These are phyloP conservation scores for Spathaspora sp. DNA, from an alignment of 1,139 yeast genomes.

Conservation along the genomic window DNA sequence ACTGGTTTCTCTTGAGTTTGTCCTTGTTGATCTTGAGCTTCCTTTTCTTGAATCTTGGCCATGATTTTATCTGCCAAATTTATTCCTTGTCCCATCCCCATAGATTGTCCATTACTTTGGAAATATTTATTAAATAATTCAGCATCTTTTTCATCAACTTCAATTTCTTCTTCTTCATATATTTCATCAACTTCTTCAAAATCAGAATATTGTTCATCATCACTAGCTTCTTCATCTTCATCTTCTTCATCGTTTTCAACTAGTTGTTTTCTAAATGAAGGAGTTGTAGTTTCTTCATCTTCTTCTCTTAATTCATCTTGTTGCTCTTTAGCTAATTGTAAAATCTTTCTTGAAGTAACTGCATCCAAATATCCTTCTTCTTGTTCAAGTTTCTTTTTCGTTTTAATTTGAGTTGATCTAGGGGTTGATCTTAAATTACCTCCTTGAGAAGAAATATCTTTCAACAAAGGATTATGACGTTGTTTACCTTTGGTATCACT, in stretches of 20 bases:
- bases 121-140: conserved; percentile 69
- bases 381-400: conserved; percentile 31
- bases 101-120: conserved; percentile 30
- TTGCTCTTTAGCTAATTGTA: conserved; percentile 86
- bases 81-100: conserved; percentile 45
- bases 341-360: conserved; percentile 75
- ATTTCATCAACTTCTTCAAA: conserved; percentile 44
- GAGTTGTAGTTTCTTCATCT: conserved; percentile 32
- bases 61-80: conserved; percentile 89
- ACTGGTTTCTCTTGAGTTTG: conserved; percentile 23
- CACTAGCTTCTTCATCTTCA: conserved; percentile 35
- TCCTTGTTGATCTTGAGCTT: conserved; percentile 32
- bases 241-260: conserved; percentile 25
- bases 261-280: background rate
- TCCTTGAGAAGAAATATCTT: conserved; percentile 69
- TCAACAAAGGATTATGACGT: conserved; percentile 76
- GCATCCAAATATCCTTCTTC: conserved; percentile 78
- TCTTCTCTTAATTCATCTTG: conserved; percentile 82
- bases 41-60: conserved; percentile 83
- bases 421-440: conserved; percentile 61
- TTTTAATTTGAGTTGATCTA: conserved; percentile 14
- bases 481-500: conserved; percentile 48
- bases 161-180: conserved; percentile 53
- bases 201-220: conserved; percentile 49
- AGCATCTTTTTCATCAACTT: conserved; percentile 69